Evolutionary conservation across 2,329 filamentous ascomycete species (phyloP), one percentile per base, ranked within the genome.

Genomic region (Cryphonectria naterciae): DNA sequence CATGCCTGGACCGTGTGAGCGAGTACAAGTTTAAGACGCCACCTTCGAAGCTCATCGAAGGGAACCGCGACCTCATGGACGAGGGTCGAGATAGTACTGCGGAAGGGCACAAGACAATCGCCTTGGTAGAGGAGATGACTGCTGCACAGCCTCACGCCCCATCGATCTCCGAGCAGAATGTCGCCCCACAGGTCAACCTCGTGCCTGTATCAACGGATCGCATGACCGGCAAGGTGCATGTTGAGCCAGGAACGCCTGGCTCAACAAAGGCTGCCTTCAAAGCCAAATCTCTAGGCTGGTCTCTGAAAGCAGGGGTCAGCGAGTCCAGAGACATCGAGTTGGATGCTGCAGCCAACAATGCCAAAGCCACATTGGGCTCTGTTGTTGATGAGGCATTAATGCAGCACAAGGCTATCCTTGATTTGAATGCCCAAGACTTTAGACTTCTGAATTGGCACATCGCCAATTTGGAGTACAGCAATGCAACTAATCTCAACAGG

Each of bases 401-500:
- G 25, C 95, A 98, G 79, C 99, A 97, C 79, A 91, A 93, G 77
- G 85, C 88, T 43, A 87, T 99, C 65, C 87, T 98, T 39, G 91
- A 97, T 71, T 83, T 99, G 67, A 93, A 90, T 19, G 88, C 95
- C 1, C 93, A 94, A 78, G 96, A 99, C 77, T 91, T 97, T 80
- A 89, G 96, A 62, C 85, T 99, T 22, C 87, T 98, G 77, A 99
- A 98, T 78, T 99, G 96, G 96, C 97, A 99, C 80, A 92, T 98
- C 79, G 97, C 97, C 74, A 99, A 99, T 78, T 86, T 99, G 19
- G 96, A 99, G 80, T 99, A 99, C 78, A 97, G 95, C 73, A 99
- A 98, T 79, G 96, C 96, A 1, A 93, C 91, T 1, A 97, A 94
- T 74, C 90, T 97, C 68, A 91, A 92, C 74, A 92, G 92, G 73